Evolutionary conservation across 106 monocot species (phyloP).

Genomic region (Allium sativum): DNA sequence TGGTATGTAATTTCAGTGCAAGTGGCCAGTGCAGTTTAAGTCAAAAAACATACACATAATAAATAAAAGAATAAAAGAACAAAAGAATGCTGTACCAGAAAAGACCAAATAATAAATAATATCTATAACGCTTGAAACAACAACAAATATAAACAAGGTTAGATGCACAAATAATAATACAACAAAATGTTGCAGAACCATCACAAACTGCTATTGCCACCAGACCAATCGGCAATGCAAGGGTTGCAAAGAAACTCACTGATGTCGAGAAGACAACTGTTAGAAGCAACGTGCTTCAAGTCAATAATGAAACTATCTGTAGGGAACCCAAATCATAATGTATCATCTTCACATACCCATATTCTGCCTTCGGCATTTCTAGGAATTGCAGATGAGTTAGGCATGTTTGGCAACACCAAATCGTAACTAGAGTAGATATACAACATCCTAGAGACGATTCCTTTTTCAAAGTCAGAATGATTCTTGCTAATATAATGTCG

Average conservation of each 20-base stretch:
- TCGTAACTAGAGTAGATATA: constrained; percentile 65
- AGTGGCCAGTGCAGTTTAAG: no score
- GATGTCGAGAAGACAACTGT: constrained; percentile 71
- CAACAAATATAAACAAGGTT: no score
- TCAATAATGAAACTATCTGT: constrained; percentile 60
- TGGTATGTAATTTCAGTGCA: no score
- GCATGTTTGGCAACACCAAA: constrained; percentile 38
- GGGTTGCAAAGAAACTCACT: neutral
- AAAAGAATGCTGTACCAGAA: no score
- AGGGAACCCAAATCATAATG: constrained; percentile 86
- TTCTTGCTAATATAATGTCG: constrained; percentile 31
- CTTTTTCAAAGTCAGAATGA: constrained; percentile 9
- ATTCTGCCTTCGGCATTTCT: constrained; percentile 79
- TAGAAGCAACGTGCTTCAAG: constrained; percentile 46
- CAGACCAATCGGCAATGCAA: no score
- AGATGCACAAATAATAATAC: no score
- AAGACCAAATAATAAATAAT: no score
- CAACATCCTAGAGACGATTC: constrained; percentile 48
- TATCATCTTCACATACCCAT: constrained; percentile 78
- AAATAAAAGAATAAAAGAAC: no score
- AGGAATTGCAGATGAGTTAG: constrained; percentile 28
- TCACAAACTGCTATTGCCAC: no score
- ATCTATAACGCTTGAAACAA: no score
- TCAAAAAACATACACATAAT: no score
- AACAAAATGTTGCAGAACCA: no score